These are phyloP conservation scores for Thuidium tamariscinum DNA, from an alignment of 225 moss, liverwort and hornwort genomes.

Conservation along the genomic window DNA sequence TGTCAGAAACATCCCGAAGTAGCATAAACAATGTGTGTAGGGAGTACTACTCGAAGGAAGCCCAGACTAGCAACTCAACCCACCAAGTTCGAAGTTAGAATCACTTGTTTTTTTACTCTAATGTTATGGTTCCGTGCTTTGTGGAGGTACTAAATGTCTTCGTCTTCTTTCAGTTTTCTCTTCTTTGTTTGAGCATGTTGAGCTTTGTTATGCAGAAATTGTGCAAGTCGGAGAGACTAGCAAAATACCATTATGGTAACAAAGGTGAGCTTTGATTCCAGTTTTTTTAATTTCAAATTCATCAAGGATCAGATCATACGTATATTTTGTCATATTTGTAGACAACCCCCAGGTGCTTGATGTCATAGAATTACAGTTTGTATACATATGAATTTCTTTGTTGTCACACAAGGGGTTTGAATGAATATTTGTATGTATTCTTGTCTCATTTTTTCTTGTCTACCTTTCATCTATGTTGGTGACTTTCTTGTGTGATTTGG, in stretches of 20 bases:
- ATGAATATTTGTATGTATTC: not conserved
- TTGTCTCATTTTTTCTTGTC: not conserved
- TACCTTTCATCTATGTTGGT: not conserved
- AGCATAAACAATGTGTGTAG: not conserved
- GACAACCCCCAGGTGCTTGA: not conserved
- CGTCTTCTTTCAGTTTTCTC: not conserved
- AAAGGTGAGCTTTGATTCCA: conserved; percentile 8
- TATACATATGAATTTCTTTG: not conserved
- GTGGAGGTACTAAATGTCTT: not conserved
- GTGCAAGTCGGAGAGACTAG: not conserved
- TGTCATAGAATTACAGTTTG: not conserved
- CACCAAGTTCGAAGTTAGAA: not conserved
- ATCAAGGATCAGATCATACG: not conserved
- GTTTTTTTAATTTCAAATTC: not conserved
- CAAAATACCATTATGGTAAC: conserved; percentile 4
- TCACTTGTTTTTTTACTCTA: not conserved
- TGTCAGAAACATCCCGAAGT: conserved; percentile 1
- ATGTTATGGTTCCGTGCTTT: not conserved
- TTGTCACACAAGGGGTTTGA: not conserved
- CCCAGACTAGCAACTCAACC: not conserved
- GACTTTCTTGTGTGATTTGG: not conserved
- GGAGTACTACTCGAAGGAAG: not conserved
- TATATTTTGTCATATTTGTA: not conserved
- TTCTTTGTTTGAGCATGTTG: not conserved
- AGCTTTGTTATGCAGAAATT: conserved; percentile 5